Evolutionary conservation across 2,329 filamentous ascomycete species (phyloP).

Genomic region (Lasiodiplodia citricola): DNA sequence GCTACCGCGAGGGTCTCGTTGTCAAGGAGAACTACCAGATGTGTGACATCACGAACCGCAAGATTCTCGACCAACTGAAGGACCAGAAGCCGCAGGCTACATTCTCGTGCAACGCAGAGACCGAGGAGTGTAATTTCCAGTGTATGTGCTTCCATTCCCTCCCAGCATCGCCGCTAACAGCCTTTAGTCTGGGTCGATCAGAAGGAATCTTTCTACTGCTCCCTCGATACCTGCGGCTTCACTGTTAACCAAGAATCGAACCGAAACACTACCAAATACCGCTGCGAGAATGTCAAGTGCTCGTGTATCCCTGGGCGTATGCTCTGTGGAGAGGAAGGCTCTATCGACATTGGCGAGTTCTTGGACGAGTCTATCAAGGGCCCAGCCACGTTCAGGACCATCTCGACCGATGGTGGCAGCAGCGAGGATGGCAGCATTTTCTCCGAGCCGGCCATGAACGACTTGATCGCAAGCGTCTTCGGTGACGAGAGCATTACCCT

Average conservation of each 20-base stretch:
- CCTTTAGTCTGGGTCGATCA: slow-evolving; percentile 87
- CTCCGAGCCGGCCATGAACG: slow-evolving; percentile 89
- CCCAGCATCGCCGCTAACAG: slow-evolving; percentile 35
- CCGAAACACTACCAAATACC: slow-evolving; percentile 82
- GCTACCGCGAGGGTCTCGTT: slow-evolving; percentile 88
- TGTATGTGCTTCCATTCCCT: slow-evolving; percentile 60
- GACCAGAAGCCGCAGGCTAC: slow-evolving; percentile 90
- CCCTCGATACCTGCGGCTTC: slow-evolving; percentile 80
- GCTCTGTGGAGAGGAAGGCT: slow-evolving; percentile 90
- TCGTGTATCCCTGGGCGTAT: slow-evolving; percentile 89
- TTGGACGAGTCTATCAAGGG: slow-evolving; percentile 81
- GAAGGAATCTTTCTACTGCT: slow-evolving; percentile 94
- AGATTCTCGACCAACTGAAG: slow-evolving; percentile 86
- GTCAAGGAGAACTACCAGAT: slow-evolving; percentile 97
- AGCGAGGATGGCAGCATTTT: slow-evolving; percentile 79
- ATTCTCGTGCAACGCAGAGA: slow-evolving; percentile 82
- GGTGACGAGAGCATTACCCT: slow-evolving; percentile 89
- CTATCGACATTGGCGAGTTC: slow-evolving; percentile 91
- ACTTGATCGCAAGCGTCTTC: slow-evolving; percentile 85
- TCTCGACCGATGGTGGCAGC: slow-evolving; percentile 59
- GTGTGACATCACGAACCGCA: slow-evolving; percentile 95
- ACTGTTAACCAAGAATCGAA: slow-evolving; percentile 69
- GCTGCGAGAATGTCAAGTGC: slow-evolving; percentile 84
- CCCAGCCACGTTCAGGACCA: slow-evolving; percentile 81
- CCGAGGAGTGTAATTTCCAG: slow-evolving; percentile 88